Conservation (phyloP, 2,329 filamentous ascomycete genomes). For the Sporothrix curviconia region DNA sequence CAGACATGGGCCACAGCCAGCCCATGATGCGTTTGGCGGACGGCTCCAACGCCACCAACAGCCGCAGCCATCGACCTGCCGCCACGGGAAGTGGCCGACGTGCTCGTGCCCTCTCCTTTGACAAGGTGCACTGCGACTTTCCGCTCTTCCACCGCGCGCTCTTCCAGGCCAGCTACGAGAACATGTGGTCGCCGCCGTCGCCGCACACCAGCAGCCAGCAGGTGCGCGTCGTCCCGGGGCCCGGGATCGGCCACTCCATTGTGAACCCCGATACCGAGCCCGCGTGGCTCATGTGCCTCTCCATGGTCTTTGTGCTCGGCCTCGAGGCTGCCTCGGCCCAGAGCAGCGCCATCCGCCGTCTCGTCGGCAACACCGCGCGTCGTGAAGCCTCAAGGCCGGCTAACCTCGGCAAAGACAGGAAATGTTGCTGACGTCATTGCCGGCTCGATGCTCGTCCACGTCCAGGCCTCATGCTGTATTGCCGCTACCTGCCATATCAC, state of each 20-base stretch:
- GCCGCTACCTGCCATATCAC: slow-evolving; percentile 20
- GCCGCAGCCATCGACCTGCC: slow-evolving; percentile 13
- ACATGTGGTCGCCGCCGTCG: slow-evolving; percentile 12
- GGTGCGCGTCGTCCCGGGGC: no score
- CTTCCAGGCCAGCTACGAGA: slow-evolving; percentile 19
- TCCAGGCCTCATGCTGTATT: slow-evolving; percentile 22
- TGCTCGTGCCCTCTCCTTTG: slow-evolving; percentile 18
- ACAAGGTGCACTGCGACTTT: slow-evolving; percentile 20
- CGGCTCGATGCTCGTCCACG: slow-evolving; percentile 17
- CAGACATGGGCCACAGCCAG: slow-evolving; percentile 11
- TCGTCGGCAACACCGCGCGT: slow-evolving; percentile 8
- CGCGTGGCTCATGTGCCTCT: slow-evolving; percentile 20
- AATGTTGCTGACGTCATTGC: slow-evolving; percentile 17
- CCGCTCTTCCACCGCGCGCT: slow-evolving; percentile 18
- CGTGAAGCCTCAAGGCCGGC: slow-evolving; percentile 9
- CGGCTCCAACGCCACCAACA: neutral
- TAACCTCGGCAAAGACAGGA: slow-evolving; percentile 15
- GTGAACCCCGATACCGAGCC: slow-evolving; percentile 14
- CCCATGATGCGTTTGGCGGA: neutral
- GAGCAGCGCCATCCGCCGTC: neutral
- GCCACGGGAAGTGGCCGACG: slow-evolving; percentile 19
- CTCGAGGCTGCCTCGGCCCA: slow-evolving; percentile 15
- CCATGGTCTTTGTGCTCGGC: slow-evolving; percentile 21
- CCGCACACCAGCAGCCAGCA: neutral
- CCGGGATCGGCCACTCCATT: no score